Evolutionary conservation across 108 stramenopile species (phyloP).

Genomic region (Skeletonema marinoi): DNA sequence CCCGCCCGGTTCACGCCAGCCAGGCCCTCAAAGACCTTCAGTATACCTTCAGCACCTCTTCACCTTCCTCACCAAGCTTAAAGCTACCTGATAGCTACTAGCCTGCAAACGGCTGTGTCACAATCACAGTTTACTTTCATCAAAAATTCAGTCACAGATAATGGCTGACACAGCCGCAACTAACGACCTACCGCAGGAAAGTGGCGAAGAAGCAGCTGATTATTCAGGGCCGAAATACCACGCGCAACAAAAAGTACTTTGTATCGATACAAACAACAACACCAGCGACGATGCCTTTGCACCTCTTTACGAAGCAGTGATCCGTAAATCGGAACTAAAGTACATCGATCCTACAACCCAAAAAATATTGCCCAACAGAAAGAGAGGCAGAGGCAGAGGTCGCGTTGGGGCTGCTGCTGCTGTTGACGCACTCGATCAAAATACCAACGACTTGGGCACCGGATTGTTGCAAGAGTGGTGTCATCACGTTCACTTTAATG

Average conservation of each 20-base stretch:
- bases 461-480: slow-evolving; percentile 36
- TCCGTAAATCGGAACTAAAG: slow-evolving; percentile 33
- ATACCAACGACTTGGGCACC: not conserved
- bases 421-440: not conserved
- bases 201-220: not conserved
- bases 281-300: slow-evolving; percentile 1
- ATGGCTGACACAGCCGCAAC: not conserved
- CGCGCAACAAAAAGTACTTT: slow-evolving; percentile 34
- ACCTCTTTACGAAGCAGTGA: slow-evolving; percentile 36
- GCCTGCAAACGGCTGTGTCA: too few species aligned
- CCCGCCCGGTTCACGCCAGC: too few species aligned
- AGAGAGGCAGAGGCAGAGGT: slow-evolving; percentile 25
- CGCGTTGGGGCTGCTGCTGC: not conserved
- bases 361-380: slow-evolving; percentile 31
- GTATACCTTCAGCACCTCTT: too few species aligned
- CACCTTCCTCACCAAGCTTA: too few species aligned
- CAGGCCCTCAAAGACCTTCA: too few species aligned
- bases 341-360: slow-evolving; percentile 18
- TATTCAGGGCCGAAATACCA: slow-evolving; percentile 36
- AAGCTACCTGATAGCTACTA: too few species aligned
- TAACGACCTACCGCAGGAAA: not conserved
- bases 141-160: not conserved
- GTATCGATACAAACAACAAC: slow-evolving; percentile 10
- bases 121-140: too few species aligned
- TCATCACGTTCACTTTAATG: slow-evolving; percentile 52